These are phyloP conservation scores for Litsea cubeba DNA, from an alignment of 164 flowering plant species.

Conservation along the genomic window DNA sequence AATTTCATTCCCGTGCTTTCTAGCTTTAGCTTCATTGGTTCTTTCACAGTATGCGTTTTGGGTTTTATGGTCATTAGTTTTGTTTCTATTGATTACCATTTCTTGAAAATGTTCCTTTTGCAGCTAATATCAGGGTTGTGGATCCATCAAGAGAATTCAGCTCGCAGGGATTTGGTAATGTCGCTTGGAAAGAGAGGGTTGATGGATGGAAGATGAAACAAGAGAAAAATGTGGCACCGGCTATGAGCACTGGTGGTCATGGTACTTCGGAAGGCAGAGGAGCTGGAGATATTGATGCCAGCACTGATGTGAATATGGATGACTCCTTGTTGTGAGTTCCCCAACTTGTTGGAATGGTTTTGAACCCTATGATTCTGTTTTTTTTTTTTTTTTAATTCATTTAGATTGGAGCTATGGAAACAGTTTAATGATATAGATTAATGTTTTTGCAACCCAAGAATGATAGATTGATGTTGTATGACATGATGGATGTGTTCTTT, in stretches of 20 bases:
- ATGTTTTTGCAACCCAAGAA: not conserved
- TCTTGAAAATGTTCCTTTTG: slow-evolving; percentile 7
- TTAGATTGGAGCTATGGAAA: not conserved
- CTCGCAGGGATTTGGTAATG: slow-evolving; percentile 56
- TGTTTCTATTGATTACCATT: not conserved
- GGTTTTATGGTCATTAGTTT: not conserved
- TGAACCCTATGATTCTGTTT: not conserved
- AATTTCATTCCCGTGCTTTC: not conserved
- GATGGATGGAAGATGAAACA: slow-evolving; percentile 57
- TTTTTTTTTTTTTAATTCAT: not conserved
- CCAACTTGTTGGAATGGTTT: not conserved
- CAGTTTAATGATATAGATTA: not conserved
- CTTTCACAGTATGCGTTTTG: slow-evolving; percentile 3
- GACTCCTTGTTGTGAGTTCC: slow-evolving; percentile 37
- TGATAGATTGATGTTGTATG: not conserved
- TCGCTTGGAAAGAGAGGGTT: slow-evolving; percentile 61
- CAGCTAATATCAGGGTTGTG: slow-evolving; percentile 71
- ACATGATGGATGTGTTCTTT: no score
- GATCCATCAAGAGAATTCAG: slow-evolving; percentile 82
- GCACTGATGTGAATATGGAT: slow-evolving; percentile 30
- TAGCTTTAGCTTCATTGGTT: not conserved
- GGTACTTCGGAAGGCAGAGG: slow-evolving; percentile 75
- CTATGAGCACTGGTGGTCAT: slow-evolving; percentile 39
- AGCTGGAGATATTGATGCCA: slow-evolving; percentile 36
- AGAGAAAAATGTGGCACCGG: slow-evolving; percentile 50